Evolutionary conservation across 352 stramenopile genomes (phyloP), one percentile per base, ranked within the genome.

Genomic region (Phytopythium mirpurense): DNA sequence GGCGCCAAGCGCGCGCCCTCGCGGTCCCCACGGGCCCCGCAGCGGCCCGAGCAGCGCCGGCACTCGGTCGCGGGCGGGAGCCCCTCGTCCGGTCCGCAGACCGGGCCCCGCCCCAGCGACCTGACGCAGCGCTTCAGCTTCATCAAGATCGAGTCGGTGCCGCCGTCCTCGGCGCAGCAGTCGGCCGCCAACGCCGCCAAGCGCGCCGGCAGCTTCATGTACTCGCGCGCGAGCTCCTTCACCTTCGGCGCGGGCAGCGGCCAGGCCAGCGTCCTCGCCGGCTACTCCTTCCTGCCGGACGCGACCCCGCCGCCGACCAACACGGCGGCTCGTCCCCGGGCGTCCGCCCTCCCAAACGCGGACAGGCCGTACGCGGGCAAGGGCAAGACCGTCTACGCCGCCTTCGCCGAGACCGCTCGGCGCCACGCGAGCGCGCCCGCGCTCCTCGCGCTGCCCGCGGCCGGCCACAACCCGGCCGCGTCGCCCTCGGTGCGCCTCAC

Each of bases 141-240:
- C 44, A 51, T 76, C 19, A 57, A 63, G 41, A 76, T 76, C 41
- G 58, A 73, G 52, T 62, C 68, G 12, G 54, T 40, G 46, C 56
- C 18, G 36, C 35, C 15, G 55, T 60, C 21, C 36, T 23, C 2
- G 52, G 34, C 31, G 43, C 23, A 19, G 43, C 23, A 19, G 21
- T 9, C 51, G 21, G 27, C 36, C 11, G 37, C 51, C 18, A 29
- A 36, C 5, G 26, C 12, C 14, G 11, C 12, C 31, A 19, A 36
- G 48, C 51, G 46, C 18, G 40, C 27, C 44, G 57, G 51, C 21
- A 54, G 58, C 21, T 76, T 71, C 68, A 76, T 76, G 68, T 76
- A 76, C 29, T 70, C 68, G 15, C 56, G 54, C 24, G 68, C 61
- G 7, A 70, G 57, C 37, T 52, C 46, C 46, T 52, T 52, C 46